Conservation (phyloP, 148 eudicot species). For the Amaranthus palmeri region DNA sequence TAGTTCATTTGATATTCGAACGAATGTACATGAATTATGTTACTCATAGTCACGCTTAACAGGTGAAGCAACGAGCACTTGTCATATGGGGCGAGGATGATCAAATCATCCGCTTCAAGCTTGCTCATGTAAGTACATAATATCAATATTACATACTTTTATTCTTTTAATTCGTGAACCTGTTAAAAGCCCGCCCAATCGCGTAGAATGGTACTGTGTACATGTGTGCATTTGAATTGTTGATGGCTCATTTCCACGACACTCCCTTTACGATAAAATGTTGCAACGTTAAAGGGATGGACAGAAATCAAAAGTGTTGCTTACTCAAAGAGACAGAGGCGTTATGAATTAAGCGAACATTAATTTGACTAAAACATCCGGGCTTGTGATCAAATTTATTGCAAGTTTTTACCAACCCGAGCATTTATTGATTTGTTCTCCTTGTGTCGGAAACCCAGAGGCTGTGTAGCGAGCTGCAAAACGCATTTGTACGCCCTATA, state of each 20-base stretch:
- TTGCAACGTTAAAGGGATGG: no score
- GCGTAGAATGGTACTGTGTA: background rate
- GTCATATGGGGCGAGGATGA: constrained; percentile 92
- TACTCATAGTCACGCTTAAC: constrained; percentile 13
- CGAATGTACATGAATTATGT: background rate
- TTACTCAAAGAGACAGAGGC: no score
- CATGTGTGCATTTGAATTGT: background rate
- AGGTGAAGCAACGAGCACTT: constrained; percentile 72
- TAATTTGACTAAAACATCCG: background rate
- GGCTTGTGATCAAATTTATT: background rate
- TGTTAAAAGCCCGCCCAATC: background rate
- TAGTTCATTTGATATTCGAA: background rate
- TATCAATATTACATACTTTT: background rate
- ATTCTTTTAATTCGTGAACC: background rate
- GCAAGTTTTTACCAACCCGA: background rate
- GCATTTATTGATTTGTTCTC: background rate
- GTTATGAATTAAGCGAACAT: background rate
- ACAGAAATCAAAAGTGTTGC: no score
- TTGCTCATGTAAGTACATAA: constrained; percentile 62
- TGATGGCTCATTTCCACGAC: background rate
- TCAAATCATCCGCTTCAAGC: constrained; percentile 66
- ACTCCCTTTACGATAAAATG: background rate
- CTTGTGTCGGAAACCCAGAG: constrained; percentile 39
- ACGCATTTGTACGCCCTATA: constrained; percentile 62
- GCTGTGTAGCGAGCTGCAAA: constrained; percentile 57